phyloP scores from a whole-genome alignment of 202 grass and related monocot genomes.

The Hordeum pubiflorum region DNA sequence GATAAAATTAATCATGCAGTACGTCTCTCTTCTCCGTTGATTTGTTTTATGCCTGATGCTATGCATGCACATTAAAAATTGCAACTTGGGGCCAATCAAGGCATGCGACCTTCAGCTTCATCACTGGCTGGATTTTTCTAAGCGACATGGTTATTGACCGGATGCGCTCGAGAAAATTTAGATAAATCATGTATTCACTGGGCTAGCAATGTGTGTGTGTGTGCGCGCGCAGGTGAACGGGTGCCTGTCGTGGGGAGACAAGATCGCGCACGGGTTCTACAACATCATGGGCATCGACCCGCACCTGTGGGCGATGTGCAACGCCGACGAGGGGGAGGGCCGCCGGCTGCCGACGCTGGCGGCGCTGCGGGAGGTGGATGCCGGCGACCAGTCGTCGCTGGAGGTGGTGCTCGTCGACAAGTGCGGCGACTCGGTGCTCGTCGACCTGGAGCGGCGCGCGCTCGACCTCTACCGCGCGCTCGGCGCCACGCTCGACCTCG shows the following conservation, averaged over 20 bases:
- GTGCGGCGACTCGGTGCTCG: conserved; percentile 43
- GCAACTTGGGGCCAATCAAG: conserved; percentile 20
- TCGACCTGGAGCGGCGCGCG: conserved; percentile 54
- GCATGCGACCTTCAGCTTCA: neutral
- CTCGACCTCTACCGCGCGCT: conserved; percentile 37
- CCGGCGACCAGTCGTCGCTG: conserved; percentile 63
- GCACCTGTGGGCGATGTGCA: conserved; percentile 86
- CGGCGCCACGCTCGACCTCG: conserved; percentile 54
- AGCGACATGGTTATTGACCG: neutral
- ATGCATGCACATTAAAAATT: neutral
- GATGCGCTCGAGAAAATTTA: neutral
- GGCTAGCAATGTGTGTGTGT: neutral
- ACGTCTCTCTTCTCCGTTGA: neutral
- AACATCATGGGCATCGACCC: conserved; percentile 91
- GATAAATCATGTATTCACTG: neutral
- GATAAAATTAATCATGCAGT: too few species aligned
- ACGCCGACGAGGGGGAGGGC: conserved; percentile 49
- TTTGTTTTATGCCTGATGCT: neutral
- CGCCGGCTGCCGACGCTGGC: conserved; percentile 63
- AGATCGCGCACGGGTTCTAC: conserved; percentile 78
- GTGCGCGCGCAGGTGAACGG: conserved; percentile 52
- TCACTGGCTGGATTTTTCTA: neutral
- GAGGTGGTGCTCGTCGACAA: conserved; percentile 77
- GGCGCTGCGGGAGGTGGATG: conserved; percentile 56
- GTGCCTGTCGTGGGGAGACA: conserved; percentile 76